These are phyloP conservation scores for Hymenoscyphus scutula DNA, from an alignment of 2,329 filamentous ascomycete genomes.

Conservation along the genomic window DNA sequence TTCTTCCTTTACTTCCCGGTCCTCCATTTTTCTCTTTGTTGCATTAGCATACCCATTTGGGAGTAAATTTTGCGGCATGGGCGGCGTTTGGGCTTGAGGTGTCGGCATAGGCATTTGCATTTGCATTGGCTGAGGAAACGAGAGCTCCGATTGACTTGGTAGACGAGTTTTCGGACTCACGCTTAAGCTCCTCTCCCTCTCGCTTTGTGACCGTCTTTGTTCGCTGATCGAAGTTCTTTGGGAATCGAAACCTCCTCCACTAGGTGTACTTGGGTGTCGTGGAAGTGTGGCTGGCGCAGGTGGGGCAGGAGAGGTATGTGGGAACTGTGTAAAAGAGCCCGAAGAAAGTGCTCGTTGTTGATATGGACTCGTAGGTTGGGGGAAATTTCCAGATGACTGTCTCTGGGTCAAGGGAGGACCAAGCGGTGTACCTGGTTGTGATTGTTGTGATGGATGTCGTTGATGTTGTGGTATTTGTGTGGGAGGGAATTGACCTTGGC, in stretches of 20 bases:
- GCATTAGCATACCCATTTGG: conserved; percentile 24
- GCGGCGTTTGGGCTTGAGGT: not conserved
- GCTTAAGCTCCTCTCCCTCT: conserved; percentile 69
- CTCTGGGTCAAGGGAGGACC: conserved; percentile 49
- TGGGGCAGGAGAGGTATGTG: conserved; percentile 38
- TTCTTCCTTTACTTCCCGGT: conserved; percentile 27
- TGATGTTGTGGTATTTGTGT: conserved; percentile 31
- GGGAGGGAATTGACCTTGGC: conserved; percentile 10
- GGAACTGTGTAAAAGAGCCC: conserved; percentile 26
- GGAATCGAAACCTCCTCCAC: conserved; percentile 43
- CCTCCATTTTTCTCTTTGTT: conserved; percentile 34
- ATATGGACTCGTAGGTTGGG: conserved; percentile 59
- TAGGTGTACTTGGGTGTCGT: conserved; percentile 44
- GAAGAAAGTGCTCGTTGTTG: conserved; percentile 47
- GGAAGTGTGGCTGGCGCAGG: conserved; percentile 39
- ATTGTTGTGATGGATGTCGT: conserved; percentile 33
- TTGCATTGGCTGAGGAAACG: conserved; percentile 19
- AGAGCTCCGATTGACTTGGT: conserved; percentile 30
- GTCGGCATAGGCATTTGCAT: conserved; percentile 1
- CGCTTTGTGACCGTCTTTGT: conserved; percentile 50
- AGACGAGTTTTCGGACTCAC: conserved; percentile 76
- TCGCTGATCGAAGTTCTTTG: conserved; percentile 45
- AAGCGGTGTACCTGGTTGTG: conserved; percentile 44
- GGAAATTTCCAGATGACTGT: conserved; percentile 45
- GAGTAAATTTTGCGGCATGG: not conserved